phyloP scores from a whole-genome alignment of 192 early-diverging fungal genomes.

The Chytriomyces sp. region DNA sequence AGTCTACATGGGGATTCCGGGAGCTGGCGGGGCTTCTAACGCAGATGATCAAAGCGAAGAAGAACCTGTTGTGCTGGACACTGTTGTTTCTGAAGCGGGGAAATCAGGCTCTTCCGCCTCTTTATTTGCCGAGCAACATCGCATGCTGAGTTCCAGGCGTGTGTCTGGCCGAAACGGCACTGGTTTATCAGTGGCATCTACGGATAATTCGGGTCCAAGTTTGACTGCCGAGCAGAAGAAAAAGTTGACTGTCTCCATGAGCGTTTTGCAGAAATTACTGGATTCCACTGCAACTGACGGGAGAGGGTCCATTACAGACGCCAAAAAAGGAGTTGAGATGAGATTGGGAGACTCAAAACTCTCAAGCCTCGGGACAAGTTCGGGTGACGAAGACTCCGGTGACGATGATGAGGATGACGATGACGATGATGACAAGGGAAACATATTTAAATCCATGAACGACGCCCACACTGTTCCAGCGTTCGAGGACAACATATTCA shows the following conservation, averaged over 20 bases:
- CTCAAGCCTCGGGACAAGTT: conserved; percentile 22
- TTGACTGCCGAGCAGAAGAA: background rate
- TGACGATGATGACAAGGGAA: background rate
- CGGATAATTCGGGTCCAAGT: background rate
- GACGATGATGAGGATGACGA: background rate
- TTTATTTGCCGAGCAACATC: background rate
- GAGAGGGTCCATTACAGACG: too few species aligned
- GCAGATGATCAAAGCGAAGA: background rate
- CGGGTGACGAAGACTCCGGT: background rate
- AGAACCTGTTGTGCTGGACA: background rate
- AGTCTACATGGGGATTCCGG: conserved; percentile 17
- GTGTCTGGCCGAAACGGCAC: background rate
- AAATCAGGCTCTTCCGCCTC: background rate
- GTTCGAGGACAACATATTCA: too few species aligned
- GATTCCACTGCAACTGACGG: conserved; percentile 5
- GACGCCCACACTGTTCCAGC: background rate
- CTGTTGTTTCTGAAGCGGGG: background rate
- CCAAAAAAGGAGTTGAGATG: conserved; percentile 22
- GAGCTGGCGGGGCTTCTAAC: background rate
- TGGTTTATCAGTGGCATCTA: background rate
- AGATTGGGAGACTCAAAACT: conserved; percentile 23
- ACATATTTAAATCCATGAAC: background rate
- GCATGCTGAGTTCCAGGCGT: background rate
- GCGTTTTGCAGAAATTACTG: conserved; percentile 24
- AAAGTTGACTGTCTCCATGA: conserved; percentile 20